Evolutionary conservation across 75 land plant species (phyloP).

Genomic region (Sequoia sempervirens): DNA sequence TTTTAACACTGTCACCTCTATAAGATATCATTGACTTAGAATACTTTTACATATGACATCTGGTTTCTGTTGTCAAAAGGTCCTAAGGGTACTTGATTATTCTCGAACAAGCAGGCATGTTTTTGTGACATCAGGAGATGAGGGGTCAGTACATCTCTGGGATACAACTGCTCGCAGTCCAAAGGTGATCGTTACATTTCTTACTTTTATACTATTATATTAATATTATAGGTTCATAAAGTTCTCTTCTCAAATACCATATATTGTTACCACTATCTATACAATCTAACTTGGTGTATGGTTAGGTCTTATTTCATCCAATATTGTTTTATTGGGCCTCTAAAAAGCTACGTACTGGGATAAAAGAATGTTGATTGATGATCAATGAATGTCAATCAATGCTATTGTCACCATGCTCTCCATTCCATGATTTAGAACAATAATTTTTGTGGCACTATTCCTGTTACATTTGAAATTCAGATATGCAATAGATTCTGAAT

Average conservation of each 20-base stretch:
- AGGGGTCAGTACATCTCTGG: slow-evolving; percentile 50
- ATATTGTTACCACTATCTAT: background rate
- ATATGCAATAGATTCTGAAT: background rate
- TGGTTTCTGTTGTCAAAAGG: slow-evolving; percentile 18
- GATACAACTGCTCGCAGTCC: slow-evolving; percentile 50
- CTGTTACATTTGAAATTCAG: background rate
- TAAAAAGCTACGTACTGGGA: background rate
- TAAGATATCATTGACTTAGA: background rate
- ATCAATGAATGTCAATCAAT: background rate
- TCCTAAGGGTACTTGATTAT: slow-evolving; percentile 45
- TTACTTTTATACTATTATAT: background rate
- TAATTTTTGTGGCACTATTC: background rate
- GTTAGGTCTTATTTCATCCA: background rate
- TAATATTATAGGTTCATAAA: background rate
- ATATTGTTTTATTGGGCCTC: background rate
- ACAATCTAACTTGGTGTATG: background rate
- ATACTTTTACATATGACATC: background rate
- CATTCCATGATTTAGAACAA: background rate
- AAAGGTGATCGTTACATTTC: slow-evolving; percentile 18
- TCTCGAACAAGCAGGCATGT: slow-evolving; percentile 50
- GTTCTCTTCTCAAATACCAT: background rate
- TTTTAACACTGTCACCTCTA: background rate
- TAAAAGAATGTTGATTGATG: background rate
- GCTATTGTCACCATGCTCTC: background rate
- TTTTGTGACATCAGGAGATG: slow-evolving; percentile 46